These are phyloP conservation scores for Phytophthora cajani DNA, from an alignment of 352 stramenopile species.

Conservation along the genomic window DNA sequence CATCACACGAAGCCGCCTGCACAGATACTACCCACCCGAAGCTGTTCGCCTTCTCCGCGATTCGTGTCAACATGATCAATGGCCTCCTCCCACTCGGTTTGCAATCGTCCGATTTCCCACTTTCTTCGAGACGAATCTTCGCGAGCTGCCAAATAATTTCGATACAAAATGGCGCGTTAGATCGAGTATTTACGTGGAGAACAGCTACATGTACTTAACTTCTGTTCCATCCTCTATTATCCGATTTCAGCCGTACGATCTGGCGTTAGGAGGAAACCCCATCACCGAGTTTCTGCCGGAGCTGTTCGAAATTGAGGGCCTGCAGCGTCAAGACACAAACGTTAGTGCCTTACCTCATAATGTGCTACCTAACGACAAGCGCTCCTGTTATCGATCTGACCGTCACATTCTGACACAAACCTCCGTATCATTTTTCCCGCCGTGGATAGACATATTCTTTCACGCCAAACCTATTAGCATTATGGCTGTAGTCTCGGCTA, in stretches of 20 bases:
- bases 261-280: background rate
- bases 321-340: too few relatives aligned
- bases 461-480: too few relatives aligned
- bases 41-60: background rate
- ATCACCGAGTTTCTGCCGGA: background rate
- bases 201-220: background rate
- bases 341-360: too few relatives aligned
- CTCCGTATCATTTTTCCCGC: too few relatives aligned
- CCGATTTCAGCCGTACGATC: background rate
- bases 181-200: background rate
- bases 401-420: too few relatives aligned
- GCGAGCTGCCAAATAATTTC: background rate
- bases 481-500: too few relatives aligned
- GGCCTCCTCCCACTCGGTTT: background rate
- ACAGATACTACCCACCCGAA: background rate
- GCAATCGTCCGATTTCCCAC: background rate
- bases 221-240: background rate
- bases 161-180: background rate
- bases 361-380: too few relatives aligned
- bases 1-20: background rate
- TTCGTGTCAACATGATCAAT: background rate
- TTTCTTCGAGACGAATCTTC: background rate
- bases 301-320: too few relatives aligned
- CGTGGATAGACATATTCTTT: too few relatives aligned
- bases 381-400: too few relatives aligned